Evolutionary conservation across 257 asterid species (phyloP).

Genomic region (Nicotiana attenuata): DNA sequence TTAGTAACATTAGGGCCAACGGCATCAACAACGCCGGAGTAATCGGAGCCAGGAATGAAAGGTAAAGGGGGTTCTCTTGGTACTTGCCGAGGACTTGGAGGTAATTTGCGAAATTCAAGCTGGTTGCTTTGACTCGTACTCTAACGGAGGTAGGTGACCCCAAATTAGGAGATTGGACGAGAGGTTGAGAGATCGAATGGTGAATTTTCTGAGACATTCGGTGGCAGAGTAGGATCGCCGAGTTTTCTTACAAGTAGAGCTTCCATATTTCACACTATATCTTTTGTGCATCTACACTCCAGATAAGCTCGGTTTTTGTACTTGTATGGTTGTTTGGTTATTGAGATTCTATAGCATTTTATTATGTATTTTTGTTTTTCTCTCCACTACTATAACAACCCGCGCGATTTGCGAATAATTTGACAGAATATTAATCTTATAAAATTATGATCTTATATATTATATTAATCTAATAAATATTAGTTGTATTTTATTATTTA

Average conservation of each 20-base stretch:
- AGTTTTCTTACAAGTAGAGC: too few species aligned
- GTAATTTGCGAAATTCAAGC: slow-evolving; percentile 92
- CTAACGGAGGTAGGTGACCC: slow-evolving; percentile 59
- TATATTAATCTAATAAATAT: too few species aligned
- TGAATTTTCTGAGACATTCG: slow-evolving; percentile 36
- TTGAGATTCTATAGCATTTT: too few species aligned
- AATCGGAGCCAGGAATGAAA: slow-evolving; percentile 88
- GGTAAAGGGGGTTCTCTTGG: slow-evolving; percentile 81
- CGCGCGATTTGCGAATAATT: too few species aligned
- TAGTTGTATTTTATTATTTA: too few species aligned
- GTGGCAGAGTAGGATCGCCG: slow-evolving; percentile 83
- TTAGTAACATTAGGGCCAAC: slow-evolving; percentile 66
- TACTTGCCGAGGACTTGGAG: slow-evolving; percentile 82
- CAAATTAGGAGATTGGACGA: slow-evolving; percentile 67
- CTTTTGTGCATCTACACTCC: not conserved
- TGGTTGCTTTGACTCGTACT: slow-evolving; percentile 72
- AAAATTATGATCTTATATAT: too few species aligned
- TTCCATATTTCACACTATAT: slow-evolving; percentile 47
- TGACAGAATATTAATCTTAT: too few species aligned
- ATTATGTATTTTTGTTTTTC: too few species aligned
- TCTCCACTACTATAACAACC: too few species aligned
- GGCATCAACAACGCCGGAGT: slow-evolving; percentile 66
- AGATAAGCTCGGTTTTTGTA: not conserved
- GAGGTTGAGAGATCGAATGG: slow-evolving; percentile 46
- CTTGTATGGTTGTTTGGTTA: too few species aligned